phyloP scores from a whole-genome alignment of 1,284 basidiomycete species.

The Ganoderma meredithae region DNA sequence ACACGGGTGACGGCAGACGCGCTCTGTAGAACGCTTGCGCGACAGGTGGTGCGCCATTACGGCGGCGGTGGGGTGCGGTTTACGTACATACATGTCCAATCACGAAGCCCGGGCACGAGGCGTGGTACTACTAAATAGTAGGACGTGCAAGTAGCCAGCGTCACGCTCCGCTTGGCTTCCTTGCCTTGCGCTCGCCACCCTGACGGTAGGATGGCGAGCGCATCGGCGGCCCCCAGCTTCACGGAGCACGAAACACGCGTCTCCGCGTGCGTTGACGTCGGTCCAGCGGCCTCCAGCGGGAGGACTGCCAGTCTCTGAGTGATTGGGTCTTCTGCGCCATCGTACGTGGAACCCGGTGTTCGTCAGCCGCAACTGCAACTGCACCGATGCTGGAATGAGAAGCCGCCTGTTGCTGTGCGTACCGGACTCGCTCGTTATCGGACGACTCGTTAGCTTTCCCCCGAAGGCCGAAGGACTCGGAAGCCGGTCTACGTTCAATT shows the following conservation, averaged over 20 bases:
- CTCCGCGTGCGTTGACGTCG: constrained; percentile 2
- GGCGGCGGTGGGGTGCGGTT: constrained; percentile 7
- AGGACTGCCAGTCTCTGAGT: neutral
- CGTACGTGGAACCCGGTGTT: too few species aligned
- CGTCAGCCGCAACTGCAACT: too few species aligned
- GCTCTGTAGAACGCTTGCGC: neutral
- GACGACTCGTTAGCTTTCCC: neutral
- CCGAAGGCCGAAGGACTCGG: neutral
- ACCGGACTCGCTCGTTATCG: neutral
- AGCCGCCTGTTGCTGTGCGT: too few species aligned
- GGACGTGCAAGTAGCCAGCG: too few species aligned
- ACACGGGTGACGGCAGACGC: neutral
- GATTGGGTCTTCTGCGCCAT: too few species aligned
- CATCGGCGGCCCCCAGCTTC: neutral
- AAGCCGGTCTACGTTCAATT: neutral
- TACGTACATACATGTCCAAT: neutral
- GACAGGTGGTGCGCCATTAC: constrained; percentile 7
- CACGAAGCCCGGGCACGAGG: neutral
- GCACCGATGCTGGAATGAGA: too few species aligned
- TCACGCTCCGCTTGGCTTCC: neutral
- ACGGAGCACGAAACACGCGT: constrained; percentile 11
- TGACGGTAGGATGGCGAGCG: neutral
- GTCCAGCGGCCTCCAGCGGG: neutral
- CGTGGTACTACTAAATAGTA: neutral
- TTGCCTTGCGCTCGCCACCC: neutral